These are phyloP conservation scores for Trifolium fragiferum DNA, from an alignment of 306 rosid genomes.

Conservation along the genomic window DNA sequence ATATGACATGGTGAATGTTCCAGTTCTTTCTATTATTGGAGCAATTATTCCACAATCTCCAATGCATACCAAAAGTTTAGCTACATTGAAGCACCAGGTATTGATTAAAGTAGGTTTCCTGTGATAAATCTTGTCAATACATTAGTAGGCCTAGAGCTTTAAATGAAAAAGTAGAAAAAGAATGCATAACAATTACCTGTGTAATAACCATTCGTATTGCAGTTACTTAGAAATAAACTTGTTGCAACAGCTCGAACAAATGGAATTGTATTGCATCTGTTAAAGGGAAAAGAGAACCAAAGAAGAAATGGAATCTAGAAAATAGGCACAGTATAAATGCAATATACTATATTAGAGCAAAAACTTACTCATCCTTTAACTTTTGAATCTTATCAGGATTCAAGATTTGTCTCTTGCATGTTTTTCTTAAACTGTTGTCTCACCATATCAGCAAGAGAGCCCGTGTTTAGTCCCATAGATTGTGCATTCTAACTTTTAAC, in stretches of 20 bases:
- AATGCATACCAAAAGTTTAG: constrained; percentile 82
- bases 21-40: constrained; percentile 71
- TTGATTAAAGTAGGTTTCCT: not conserved
- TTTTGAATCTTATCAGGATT: constrained; percentile 86
- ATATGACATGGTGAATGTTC: constrained; percentile 82
- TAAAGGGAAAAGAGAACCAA: constrained; percentile 12
- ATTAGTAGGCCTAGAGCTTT: not conserved
- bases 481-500: too few species aligned
- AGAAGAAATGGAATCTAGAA: constrained; percentile 26
- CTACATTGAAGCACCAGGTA: constrained; percentile 87
- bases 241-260: constrained; percentile 62
- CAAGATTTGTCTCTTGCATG: constrained; percentile 84
- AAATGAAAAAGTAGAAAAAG: not conserved
- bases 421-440: constrained; percentile 76
- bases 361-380: constrained; percentile 88
- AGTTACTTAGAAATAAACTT: constrained; percentile 66
- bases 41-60: constrained; percentile 90
- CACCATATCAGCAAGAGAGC: constrained; percentile 63
- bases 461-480: not conserved
- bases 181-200: constrained; percentile 19
- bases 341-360: constrained; percentile 22
- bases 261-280: constrained; percentile 28
- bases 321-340: constrained; percentile 32
- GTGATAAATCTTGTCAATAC: not conserved
- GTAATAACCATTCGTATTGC: constrained; percentile 29